phyloP scores from a whole-genome alignment of 768 basidiomycete genomes.

The Naganishia randhawae region DNA sequence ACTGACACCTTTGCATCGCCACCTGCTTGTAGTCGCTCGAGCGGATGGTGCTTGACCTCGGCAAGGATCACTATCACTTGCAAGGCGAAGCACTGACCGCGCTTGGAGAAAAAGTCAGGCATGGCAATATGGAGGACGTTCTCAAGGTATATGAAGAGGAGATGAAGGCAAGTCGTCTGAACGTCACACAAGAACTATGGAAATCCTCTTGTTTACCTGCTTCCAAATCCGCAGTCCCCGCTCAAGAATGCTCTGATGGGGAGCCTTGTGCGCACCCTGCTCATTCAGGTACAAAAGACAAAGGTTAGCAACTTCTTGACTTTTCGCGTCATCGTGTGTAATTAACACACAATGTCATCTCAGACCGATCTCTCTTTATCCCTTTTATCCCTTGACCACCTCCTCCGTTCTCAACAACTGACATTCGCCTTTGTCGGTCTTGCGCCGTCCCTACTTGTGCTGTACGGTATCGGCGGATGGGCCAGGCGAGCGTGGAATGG shows the following conservation, averaged over 20 bases:
- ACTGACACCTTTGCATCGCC: neutral
- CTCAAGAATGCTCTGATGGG: conserved; percentile 75
- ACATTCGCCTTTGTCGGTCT: conserved; percentile 97
- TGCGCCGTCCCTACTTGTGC: conserved; percentile 76
- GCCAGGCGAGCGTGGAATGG: conserved; percentile 59
- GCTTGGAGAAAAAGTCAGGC: conserved; percentile 63
- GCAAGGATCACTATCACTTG: conserved; percentile 72
- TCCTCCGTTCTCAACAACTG: conserved; percentile 87
- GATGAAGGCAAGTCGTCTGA: conserved; percentile 58
- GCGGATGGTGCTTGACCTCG: conserved; percentile 83
- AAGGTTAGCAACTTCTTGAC: conserved; percentile 59
- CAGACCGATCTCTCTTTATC: conserved; percentile 91
- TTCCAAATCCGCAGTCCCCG: conserved; percentile 55
- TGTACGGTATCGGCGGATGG: conserved; percentile 65
- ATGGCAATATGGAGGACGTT: conserved; percentile 82
- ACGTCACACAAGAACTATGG: too few relatives aligned
- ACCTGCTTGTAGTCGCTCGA: conserved; percentile 69
- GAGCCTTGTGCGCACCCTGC: conserved; percentile 72
- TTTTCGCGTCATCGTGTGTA: neutral
- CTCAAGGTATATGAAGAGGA: conserved; percentile 86
- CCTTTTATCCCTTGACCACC: conserved; percentile 81
- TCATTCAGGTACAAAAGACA: conserved; percentile 92
- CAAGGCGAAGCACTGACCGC: conserved; percentile 61
- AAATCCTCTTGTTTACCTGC: neutral
- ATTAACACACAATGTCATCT: neutral